phyloP scores from a whole-genome alignment of 257 asterid genomes.

The Jacaranda copaia region DNA sequence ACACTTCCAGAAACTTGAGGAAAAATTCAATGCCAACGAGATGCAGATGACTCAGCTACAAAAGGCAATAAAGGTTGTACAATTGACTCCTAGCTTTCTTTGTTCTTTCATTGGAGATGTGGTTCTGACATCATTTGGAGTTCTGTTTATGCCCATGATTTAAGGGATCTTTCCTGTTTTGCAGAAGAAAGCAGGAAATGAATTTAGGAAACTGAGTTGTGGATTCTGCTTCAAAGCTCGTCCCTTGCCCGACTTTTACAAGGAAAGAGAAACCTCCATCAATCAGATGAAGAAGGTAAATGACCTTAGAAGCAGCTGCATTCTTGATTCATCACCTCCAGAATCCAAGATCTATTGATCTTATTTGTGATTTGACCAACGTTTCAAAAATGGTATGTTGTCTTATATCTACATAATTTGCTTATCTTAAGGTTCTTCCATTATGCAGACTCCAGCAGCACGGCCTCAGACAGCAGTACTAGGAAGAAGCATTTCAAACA shows the following conservation, averaged over 20 bases:
- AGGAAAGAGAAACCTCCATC: conserved; percentile 60
- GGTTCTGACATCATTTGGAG: neutral
- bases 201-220: conserved; percentile 63
- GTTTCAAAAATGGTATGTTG: too few relatives aligned
- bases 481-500: conserved; percentile 49
- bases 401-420: too few relatives aligned
- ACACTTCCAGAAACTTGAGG: conserved; percentile 84
- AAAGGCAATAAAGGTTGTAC: conserved; percentile 66
- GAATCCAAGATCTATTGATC: too few relatives aligned
- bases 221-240: conserved; percentile 94
- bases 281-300: conserved; percentile 58
- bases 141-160: neutral
- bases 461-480: conserved; percentile 53
- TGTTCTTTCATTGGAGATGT: neutral
- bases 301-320: neutral
- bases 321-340: too few relatives aligned
- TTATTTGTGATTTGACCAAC: too few relatives aligned
- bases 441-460: conserved; percentile 53
- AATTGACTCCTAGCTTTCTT: conserved; percentile 2
- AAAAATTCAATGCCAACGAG: conserved; percentile 73
- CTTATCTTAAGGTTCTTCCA: neutral
- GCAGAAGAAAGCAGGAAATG: conserved; percentile 90
- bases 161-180: conserved; percentile 15
- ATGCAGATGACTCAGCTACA: conserved; percentile 61
- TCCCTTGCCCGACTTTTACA: conserved; percentile 86